These are phyloP conservation scores for Rhazya stricta DNA, from an alignment of 257 asterid genomes.

Conservation along the genomic window DNA sequence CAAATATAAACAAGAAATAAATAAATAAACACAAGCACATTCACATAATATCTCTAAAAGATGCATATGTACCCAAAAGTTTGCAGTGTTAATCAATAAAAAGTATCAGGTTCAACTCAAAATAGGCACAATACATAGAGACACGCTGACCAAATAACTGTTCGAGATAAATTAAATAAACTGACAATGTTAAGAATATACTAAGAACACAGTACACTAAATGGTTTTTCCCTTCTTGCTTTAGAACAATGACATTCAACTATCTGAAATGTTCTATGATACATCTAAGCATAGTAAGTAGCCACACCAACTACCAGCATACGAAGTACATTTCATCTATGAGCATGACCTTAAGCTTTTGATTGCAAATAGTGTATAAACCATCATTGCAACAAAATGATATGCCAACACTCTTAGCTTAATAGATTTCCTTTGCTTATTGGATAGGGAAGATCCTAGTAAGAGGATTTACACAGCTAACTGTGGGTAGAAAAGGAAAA, in stretches of 20 bases:
- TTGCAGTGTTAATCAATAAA: too few species aligned
- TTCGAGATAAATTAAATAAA: background rate
- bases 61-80: too few species aligned
- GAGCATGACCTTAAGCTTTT: background rate
- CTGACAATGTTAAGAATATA: background rate
- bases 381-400: background rate
- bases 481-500: background rate
- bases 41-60: too few species aligned
- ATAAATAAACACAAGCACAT: background rate
- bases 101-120: background rate
- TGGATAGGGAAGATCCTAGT: background rate
- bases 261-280: background rate
- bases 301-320: background rate
- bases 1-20: background rate
- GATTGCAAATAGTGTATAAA: background rate
- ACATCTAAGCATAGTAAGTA: background rate
- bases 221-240: background rate
- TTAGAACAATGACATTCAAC: background rate
- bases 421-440: background rate
- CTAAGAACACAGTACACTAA: background rate
- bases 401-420: background rate
- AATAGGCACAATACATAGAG: background rate
- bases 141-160: background rate
- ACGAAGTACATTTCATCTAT: background rate
- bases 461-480: background rate